Evolutionary conservation across 768 basidiomycete species (phyloP), one percentile per base, ranked within the genome.

Genomic region (Pisolithus microcarpus): DNA sequence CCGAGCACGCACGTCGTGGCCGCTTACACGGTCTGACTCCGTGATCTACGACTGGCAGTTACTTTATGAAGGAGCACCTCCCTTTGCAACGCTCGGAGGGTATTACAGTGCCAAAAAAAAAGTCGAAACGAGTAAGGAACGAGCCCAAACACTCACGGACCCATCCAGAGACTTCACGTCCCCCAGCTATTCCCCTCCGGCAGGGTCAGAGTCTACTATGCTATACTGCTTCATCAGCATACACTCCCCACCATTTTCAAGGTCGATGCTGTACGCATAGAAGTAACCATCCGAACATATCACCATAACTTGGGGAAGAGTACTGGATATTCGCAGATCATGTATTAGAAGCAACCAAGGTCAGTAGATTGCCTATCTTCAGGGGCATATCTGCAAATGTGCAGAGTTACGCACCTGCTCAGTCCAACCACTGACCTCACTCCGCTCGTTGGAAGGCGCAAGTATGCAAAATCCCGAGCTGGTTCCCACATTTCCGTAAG

Each of bases 401-500:
- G 7, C 16, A 48, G 39, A 43, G 23, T n/a, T 30, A 78, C 85
- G 61, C 63, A 94, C 92, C 86, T 83, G 64, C 85, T 89, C 50
- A 98, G 68, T 0, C 91, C 95, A 38, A 96, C 93, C 15, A 94
- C 83, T 61, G 87, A 92, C 52, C 90, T 76, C 10, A 84, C 81
- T 3, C 91, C 85, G 53, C 79, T 71, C 6, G 82, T 77, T 46
- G 93, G 91, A 21, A 99, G 67, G 61, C 89, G 82, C 52, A 95
- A 70, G 65, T 79, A 94, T 1, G 95, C 96, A 63, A 98, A 98
- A 63, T 96, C 95, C 7, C 95, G 75, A 34, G 90, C 78, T 0
- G 96, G 96, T 59, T 98, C 96, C 93, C 94, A 99, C 71, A 98
- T 82, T 65, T 96, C 95, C 18, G 92, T 90, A 43, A 98, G 67